Base-by-base conservation (phyloP, 2,329 filamentous ascomycete genomes). In the Thelonectria olida region DNA sequence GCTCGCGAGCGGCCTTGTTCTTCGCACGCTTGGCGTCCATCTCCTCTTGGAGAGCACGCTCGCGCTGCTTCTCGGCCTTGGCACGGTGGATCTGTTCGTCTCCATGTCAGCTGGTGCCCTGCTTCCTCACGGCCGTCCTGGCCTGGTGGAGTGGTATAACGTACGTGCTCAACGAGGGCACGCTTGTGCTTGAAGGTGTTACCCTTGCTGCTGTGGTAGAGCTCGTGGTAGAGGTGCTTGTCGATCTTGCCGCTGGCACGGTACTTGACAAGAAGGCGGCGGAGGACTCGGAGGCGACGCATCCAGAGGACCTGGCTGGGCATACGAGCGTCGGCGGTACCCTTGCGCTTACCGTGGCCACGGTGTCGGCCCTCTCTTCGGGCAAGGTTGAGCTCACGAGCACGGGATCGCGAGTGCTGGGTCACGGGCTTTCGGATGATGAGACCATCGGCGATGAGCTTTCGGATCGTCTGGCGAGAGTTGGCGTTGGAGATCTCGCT, bases 141-240 rank as follows among this genome's bases (percentile, higher is more conserved):
- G 54, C 44, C 15, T 23, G 56, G 48, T 15, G 31, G 63, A 54
- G 42, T 44, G 47, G 77, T 27, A 54, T 54, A 49, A 93, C 96
- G 80, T 96, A 99, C 96, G 88, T 99, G 96, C 90, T 99, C 96
- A 82, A 99, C 93, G 78, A 99, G 91, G 80, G 94, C 96, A 85
- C 96, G 92, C 94, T 98, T 99, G 93, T 99, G 96, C 94, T 99
- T 99, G 92, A 99, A 99, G 83, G 96, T 95, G 91, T 99, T 99
- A 96, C 96, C 96, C 94, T 99, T 99, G 91, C 92, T 96, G 82
- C 97, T 88, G 85, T 97, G 96, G 90, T 99, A 99, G 75, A 99
- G 93, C 88, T 98, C 94, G 90, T 99, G 96, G 90, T 99, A 99
- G 68, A 99, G 93, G 89, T 99, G 96, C 91, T 99, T 99, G 88